Conservation (phyloP, 345 rosid genomes). For the Abelmoschus esculentus region DNA sequence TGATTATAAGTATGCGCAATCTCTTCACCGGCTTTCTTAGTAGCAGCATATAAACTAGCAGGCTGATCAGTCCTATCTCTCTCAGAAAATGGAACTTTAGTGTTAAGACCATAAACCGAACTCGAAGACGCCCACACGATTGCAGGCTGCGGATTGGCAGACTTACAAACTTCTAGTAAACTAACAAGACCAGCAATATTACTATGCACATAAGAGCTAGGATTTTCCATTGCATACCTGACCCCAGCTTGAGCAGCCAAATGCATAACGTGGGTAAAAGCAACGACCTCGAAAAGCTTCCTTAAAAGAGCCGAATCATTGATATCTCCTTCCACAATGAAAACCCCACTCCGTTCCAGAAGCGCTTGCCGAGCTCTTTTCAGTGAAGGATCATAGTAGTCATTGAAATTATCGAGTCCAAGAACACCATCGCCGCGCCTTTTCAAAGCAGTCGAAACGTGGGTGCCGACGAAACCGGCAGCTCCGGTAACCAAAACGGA, state of each 20-base stretch:
- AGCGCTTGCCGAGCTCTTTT: conserved; percentile 80
- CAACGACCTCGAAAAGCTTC: conserved; percentile 66
- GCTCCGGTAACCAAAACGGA: conserved; percentile 88
- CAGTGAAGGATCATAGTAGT: conserved; percentile 76
- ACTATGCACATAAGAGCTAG: conserved; percentile 70
- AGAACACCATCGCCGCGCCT: conserved; percentile 92
- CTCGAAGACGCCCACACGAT: conserved; percentile 89
- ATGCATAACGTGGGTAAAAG: conserved; percentile 93
- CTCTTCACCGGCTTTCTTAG: conserved; percentile 89
- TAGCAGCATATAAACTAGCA: conserved; percentile 84
- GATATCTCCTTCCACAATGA: conserved; percentile 87
- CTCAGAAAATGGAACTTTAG: conserved; percentile 79
- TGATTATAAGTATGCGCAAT: conserved; percentile 89
- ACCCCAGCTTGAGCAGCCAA: conserved; percentile 92
- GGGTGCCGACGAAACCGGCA: conserved; percentile 92
- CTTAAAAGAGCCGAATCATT: conserved; percentile 58
- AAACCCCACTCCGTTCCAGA: conserved; percentile 65
- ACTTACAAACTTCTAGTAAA: conserved; percentile 72
- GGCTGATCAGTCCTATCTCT: conserved; percentile 84
- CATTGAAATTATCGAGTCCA: conserved; percentile 87
- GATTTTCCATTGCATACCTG: conserved; percentile 83
- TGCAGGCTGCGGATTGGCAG: conserved; percentile 66
- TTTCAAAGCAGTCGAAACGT: conserved; percentile 69
- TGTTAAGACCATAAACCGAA: conserved; percentile 79
- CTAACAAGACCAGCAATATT: conserved; percentile 78